Conservation (phyloP, 441 rosid species). For the Aquilaria agallochum region DNA sequence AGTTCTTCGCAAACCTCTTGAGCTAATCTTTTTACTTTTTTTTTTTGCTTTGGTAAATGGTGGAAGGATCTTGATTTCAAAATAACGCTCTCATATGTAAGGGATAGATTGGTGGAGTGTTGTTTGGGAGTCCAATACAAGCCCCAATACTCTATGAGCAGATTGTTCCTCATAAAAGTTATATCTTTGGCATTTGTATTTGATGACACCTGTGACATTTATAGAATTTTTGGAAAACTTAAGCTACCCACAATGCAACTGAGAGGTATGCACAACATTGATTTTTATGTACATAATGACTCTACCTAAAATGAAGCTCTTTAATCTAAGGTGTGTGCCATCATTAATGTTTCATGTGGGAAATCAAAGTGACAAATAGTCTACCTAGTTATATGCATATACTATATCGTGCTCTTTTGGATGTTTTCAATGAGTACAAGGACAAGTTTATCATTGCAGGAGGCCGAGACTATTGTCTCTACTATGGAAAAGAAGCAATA, state of each 20-base stretch:
- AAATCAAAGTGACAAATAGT: constrained; percentile 8
- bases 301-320: too few relatives aligned
- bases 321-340: not conserved
- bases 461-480: constrained; percentile 6
- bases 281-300: too few relatives aligned
- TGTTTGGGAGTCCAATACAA: constrained; percentile 15
- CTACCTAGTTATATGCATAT: constrained; percentile 34
- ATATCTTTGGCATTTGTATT: not conserved
- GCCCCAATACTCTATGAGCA: constrained; percentile 14
- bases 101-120: constrained; percentile 20
- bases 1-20: too few relatives aligned
- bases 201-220: constrained; percentile 20
- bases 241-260: constrained; percentile 16
- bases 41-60: constrained; percentile 7
- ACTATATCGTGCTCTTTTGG: constrained; percentile 11
- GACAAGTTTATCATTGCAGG: constrained; percentile 3
- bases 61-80: constrained; percentile 11
- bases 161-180: constrained; percentile 10
- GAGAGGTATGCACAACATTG: constrained; percentile 15
- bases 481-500: constrained; percentile 23
- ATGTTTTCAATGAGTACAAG: constrained; percentile 20
- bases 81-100: constrained; percentile 1
- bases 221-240: constrained; percentile 19
- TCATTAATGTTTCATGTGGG: constrained; percentile 25
- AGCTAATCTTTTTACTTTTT: too few relatives aligned